Conservation (phyloP, 768 basidiomycete species). For the Neoboletus brunneissimus region DNA sequence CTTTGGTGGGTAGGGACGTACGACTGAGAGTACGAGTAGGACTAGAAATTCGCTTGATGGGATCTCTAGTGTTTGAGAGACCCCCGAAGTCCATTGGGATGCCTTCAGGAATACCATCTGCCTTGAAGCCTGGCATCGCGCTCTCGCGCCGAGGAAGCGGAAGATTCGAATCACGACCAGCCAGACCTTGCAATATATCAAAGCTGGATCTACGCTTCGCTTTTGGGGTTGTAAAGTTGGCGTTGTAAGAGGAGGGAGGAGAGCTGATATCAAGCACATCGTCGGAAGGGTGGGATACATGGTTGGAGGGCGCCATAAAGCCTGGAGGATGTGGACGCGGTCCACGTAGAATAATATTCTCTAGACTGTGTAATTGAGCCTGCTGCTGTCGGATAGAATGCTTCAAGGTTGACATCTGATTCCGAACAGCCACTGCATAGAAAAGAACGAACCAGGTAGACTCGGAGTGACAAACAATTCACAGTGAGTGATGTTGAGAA, state of each 20-base stretch:
- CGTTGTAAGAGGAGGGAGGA: constrained; percentile 33
- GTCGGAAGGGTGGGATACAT: constrained; percentile 34
- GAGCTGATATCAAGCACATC: constrained; percentile 34
- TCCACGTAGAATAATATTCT: constrained; percentile 63
- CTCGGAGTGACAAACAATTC: constrained; percentile 22
- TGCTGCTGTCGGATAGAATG: constrained; percentile 83
- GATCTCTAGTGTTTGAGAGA: constrained; percentile 36
- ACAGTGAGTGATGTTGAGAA: constrained; percentile 27
- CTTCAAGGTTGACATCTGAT: constrained; percentile 77
- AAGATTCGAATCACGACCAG: constrained; percentile 72
- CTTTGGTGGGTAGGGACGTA: constrained; percentile 42
- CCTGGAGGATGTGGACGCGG: constrained; percentile 55
- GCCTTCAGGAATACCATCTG: constrained; percentile 68
- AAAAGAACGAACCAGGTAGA: constrained; percentile 27
- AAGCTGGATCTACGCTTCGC: constrained; percentile 65
- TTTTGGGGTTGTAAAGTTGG: constrained; percentile 41
- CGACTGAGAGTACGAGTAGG: constrained; percentile 79
- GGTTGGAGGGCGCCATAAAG: constrained; percentile 40
- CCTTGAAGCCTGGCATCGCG: constrained; percentile 34
- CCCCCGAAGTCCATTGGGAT: constrained; percentile 58
- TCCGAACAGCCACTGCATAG: constrained; percentile 64
- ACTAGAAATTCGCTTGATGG: constrained; percentile 57
- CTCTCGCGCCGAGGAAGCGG: constrained; percentile 64
- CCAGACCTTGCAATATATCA: constrained; percentile 65
- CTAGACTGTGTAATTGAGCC: constrained; percentile 69